Conservation (phyloP, 1,284 basidiomycete genomes). For the Ganoderma leucocontextum region DNA sequence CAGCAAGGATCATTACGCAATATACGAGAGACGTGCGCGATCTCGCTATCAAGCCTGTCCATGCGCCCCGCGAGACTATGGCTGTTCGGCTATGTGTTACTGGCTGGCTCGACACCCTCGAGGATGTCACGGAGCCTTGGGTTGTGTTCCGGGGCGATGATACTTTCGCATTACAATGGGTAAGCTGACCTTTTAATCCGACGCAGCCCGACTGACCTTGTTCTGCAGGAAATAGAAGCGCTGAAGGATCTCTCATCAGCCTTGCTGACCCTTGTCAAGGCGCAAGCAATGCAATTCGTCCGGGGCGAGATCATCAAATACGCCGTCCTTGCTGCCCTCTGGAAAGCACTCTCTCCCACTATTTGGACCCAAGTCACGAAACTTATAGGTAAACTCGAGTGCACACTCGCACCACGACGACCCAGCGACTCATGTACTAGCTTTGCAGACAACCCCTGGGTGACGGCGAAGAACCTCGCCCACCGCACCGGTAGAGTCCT, state of each 20-base stretch:
- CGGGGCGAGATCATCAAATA: slow-evolving; percentile 57
- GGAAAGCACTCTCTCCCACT: slow-evolving; percentile 60
- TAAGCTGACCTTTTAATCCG: slow-evolving; percentile 35
- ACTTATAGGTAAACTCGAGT: slow-evolving; percentile 54
- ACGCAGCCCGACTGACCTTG: not conserved
- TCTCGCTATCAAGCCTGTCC: slow-evolving; percentile 58
- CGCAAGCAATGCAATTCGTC: slow-evolving; percentile 60
- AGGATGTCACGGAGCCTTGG: slow-evolving; percentile 64
- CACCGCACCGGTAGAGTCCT: slow-evolving; percentile 64
- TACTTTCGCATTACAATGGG: slow-evolving; percentile 68
- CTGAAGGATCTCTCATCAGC: slow-evolving; percentile 58
- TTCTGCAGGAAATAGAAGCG: slow-evolving; percentile 61
- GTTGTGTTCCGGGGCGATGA: slow-evolving; percentile 59
- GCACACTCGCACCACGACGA: not conserved
- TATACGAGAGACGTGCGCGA: slow-evolving; percentile 65
- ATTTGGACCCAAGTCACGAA: slow-evolving; percentile 60
- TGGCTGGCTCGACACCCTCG: slow-evolving; percentile 57
- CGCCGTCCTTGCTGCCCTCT: slow-evolving; percentile 59
- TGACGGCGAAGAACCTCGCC: slow-evolving; percentile 60
- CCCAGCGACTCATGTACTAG: not conserved
- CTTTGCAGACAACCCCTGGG: slow-evolving; percentile 57
- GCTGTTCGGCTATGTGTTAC: slow-evolving; percentile 63
- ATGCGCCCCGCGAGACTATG: slow-evolving; percentile 52
- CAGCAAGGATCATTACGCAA: slow-evolving; percentile 56
- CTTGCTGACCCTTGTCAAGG: slow-evolving; percentile 53